A percentile compares a stretch with the other conserved stretches of the same genome.
These are phyloP conservation scores for Pseudocercospora cruenta DNA, from an alignment of 2,329 filamentous ascomycete species.

Conservation along the genomic window DNA sequence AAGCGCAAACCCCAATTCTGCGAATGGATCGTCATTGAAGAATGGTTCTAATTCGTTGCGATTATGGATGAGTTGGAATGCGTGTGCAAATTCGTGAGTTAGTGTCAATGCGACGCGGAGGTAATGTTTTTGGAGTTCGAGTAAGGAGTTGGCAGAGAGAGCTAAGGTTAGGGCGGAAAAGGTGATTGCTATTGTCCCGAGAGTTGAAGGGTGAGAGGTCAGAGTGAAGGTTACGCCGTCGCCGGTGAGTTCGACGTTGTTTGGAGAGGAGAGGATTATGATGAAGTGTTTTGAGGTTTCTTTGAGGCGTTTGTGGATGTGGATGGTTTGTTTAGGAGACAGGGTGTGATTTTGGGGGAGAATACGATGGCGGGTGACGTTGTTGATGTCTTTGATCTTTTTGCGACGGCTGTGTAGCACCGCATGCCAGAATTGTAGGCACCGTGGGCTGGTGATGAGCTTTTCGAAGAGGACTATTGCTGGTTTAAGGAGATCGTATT, in stretches of 20 bases:
- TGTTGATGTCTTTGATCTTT: neutral
- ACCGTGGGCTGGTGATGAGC: neutral
- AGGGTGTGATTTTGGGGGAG: neutral
- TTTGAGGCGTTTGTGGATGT: neutral
- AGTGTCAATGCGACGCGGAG: neutral
- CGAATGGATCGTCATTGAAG: neutral
- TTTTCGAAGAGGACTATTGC: neutral
- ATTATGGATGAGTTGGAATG: neutral
- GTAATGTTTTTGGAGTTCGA: neutral
- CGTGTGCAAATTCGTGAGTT: slow-evolving; percentile 1
- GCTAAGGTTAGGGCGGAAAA: neutral
- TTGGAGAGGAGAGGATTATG: neutral
- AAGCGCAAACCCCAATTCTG: neutral
- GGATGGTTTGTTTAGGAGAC: neutral
- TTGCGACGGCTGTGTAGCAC: neutral
- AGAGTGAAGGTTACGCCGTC: neutral
- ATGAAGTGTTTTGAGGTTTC: neutral
- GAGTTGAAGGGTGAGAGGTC: neutral
- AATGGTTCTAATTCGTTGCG: neutral
- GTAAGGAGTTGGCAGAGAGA: neutral
- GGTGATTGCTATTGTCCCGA: neutral
- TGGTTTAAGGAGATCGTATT: neutral
- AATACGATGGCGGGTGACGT: neutral
- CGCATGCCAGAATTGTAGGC: neutral
- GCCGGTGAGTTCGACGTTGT: neutral